Evolutionary conservation across 2,329 filamentous ascomycete species (phyloP).

Genomic region (Trichophyton simii): DNA sequence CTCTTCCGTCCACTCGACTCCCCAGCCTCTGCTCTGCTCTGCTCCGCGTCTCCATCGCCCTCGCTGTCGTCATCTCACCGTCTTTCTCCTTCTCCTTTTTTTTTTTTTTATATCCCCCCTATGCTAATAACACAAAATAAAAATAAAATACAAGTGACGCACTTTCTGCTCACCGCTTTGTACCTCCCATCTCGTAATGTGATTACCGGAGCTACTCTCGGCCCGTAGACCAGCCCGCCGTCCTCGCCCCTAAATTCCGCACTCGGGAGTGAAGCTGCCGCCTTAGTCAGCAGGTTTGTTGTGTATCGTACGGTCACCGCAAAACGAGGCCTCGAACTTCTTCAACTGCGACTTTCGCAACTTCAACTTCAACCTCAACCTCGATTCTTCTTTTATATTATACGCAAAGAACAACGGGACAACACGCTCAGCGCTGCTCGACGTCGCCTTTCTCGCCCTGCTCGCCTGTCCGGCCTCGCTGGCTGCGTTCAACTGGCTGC

Average conservation of each 20-base stretch:
- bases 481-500: not conserved
- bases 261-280: not conserved
- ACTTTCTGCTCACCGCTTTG: not conserved
- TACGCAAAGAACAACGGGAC: too few relatives aligned
- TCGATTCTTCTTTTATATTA: not conserved
- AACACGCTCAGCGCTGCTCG: not conserved
- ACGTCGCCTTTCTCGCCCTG: not conserved
- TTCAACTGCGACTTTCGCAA: not conserved
- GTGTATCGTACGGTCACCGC: not conserved
- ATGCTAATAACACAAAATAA: not conserved
- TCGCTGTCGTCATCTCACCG: not conserved
- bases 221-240: not conserved
- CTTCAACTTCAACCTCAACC: conserved; percentile 7
- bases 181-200: not conserved
- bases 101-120: not conserved
- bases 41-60: not conserved
- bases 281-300: not conserved
- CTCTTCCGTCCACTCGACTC: not conserved
- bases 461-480: not conserved
- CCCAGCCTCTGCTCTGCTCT: too few relatives aligned
- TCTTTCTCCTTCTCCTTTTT: not conserved
- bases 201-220: not conserved
- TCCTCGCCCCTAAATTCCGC: too few relatives aligned
- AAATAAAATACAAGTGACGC: not conserved
- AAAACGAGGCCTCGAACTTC: not conserved